Conservation (phyloP, 1,139 yeast genomes). For the Debaryomyces psychrophilus region DNA sequence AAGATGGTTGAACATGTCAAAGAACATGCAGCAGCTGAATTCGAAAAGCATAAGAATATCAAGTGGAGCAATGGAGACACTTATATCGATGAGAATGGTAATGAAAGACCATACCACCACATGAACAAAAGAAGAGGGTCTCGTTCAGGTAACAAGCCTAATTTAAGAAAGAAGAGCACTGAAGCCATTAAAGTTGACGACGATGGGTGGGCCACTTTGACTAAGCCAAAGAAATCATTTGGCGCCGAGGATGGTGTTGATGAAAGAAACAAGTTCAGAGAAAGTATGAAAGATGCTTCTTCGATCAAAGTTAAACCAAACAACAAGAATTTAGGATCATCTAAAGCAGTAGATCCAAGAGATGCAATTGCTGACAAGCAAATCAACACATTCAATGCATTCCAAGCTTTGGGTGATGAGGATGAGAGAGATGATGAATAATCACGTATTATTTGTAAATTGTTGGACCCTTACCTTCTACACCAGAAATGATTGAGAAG, state of each 20-base stretch:
- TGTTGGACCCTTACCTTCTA: not conserved
- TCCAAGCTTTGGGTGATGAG: conserved; percentile 73
- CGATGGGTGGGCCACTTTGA: conserved; percentile 81
- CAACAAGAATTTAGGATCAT: conserved; percentile 72
- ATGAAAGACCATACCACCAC: conserved; percentile 51
- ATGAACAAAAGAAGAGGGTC: conserved; percentile 66
- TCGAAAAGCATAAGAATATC: conserved; percentile 32
- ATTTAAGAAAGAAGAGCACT: conserved; percentile 60
- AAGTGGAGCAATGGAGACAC: conserved; percentile 50
- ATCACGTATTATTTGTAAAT: conserved; percentile 1
- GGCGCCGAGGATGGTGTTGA: conserved; percentile 51
- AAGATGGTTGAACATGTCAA: conserved; percentile 67
- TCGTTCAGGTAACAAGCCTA: conserved; percentile 55
- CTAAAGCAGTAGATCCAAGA: conserved; percentile 72
- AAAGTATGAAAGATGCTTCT: conserved; percentile 42
- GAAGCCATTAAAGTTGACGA: conserved; percentile 63
- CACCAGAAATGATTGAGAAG: conserved; percentile 5
- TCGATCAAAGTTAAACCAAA: conserved; percentile 63
- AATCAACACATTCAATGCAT: conserved; percentile 70
- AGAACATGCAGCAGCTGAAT: conserved; percentile 42
- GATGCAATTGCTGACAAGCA: conserved; percentile 71
- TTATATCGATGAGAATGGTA: conserved; percentile 51
- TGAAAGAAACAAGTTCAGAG: conserved; percentile 53
- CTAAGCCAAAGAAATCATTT: conserved; percentile 52
- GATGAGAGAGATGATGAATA: conserved; percentile 50